Evolutionary conservation across 306 rosid species (phyloP), one percentile per base, ranked within the genome.

Genomic region (Sophora flavescens): DNA sequence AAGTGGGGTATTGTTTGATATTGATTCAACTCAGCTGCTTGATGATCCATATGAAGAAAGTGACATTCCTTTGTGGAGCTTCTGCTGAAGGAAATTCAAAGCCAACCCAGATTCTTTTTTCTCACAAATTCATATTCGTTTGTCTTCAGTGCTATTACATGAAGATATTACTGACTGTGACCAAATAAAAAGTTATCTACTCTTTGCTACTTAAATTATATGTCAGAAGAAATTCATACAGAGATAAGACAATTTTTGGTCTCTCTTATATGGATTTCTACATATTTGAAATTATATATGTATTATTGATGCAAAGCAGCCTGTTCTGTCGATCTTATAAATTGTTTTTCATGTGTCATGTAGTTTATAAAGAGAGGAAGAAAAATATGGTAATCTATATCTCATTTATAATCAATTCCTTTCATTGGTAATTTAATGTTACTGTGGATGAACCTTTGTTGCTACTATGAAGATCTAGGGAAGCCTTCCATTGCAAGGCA

Each of bases 41-140:
- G 84, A 91, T 80, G 97, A 92, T 78, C 82, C 75, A 56, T 90
- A 87, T 18, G 97, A 90, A 74, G 99, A 95, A 78, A 84, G 74
- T 73, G 96, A 92, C 53, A 88, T 96, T 82, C 73, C 79, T 41
- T 78, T 96, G 85, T 96, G 99, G 99, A 96, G 86, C 78, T 96
- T 92, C 93, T 86, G 91, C 85, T 93, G 87, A 90, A 72, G 75
- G 32, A 48, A 22, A 59, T 61, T 42, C 73, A 60, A 62, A 30
- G 54, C 51, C 73, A 78, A 47, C 17, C 42, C 47, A 12, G 16
- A 17, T 36, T 78, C 63, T 17, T 78, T 16, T 13, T 45, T 38
- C 41, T 76, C 42, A 54, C 59, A 67, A 51, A 84, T 86, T 92
- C 88, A 83, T 66, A 84, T 88, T 88, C 78, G 77, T 86, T 87